These are phyloP conservation scores for Sorghum bicolor DNA, from an alignment of 176 grass and related monocot genomes.

Conservation along the genomic window Sorghum_bicolor_NCBIv3 NC_012875.2:376001-376500, in stretches of 20 bases:
- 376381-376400: constrained; percentile 74
- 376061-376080: background rate
- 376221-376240: background rate
- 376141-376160: background rate
- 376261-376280: constrained; percentile 63
- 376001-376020: background rate
- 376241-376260: background rate
- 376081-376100: background rate
- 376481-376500: background rate
- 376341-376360: constrained; percentile 68
- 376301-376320: constrained; percentile 35
- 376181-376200: background rate
- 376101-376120: background rate
- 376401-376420: constrained; percentile 58
- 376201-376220: background rate
- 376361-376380: constrained; percentile 82
- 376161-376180: background rate
- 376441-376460: constrained; percentile 40
- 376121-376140: background rate
- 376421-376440: constrained; percentile 83
- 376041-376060: background rate
- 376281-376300: constrained; percentile 79
- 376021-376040: background rate
- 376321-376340: constrained; percentile 66
- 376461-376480: background rate